Percentiles rank a stretch among this genome's conserved stretches.
These are phyloP conservation scores for Trichosanthes cucumerina DNA, from an alignment of 306 rosid species.

Conservation along the genomic window DNA sequence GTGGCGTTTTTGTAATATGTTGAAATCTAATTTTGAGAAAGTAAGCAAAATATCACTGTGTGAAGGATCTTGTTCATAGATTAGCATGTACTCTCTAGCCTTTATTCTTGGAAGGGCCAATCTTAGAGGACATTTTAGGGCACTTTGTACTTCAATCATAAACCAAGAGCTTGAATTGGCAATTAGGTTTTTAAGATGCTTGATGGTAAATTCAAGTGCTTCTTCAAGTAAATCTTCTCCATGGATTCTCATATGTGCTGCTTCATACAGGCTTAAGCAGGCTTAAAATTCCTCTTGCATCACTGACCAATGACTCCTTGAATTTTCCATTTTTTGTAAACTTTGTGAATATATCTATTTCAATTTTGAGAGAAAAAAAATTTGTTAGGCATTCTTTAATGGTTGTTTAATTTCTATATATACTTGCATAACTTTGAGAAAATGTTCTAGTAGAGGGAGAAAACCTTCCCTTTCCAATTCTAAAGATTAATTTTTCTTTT, in stretches of 20 bases:
- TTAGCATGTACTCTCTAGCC: conserved; percentile 24
- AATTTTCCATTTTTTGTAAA: conserved; percentile 29
- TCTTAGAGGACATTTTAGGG: conserved; percentile 20
- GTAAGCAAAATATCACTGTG: conserved; percentile 20
- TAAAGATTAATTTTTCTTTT: too few relatives aligned
- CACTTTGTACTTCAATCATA: background rate
- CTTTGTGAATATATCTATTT: conserved; percentile 27
- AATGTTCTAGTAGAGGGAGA: too few relatives aligned
- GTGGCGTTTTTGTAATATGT: conserved; percentile 27
- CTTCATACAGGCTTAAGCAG: conserved; percentile 42
- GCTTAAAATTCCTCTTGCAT: conserved; percentile 27
- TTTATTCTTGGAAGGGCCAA: conserved; percentile 23
- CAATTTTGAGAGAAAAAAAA: background rate
- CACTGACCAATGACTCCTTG: background rate
- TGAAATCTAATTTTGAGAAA: conserved; percentile 40
- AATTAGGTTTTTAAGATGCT: background rate
- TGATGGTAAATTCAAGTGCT: conserved; percentile 27
- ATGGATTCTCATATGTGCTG: conserved; percentile 20
- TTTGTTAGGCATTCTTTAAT: too few relatives aligned
- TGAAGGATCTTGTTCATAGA: conserved; percentile 25
- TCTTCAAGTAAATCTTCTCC: conserved; percentile 42
- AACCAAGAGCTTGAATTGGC: background rate
- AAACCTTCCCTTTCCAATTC: too few relatives aligned
- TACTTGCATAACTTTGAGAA: too few relatives aligned
- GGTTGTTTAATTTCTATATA: too few relatives aligned